Evolutionary conservation across 106 monocot genomes (phyloP), one percentile per base, ranked within the genome.

Genomic region (Allium sativum): DNA sequence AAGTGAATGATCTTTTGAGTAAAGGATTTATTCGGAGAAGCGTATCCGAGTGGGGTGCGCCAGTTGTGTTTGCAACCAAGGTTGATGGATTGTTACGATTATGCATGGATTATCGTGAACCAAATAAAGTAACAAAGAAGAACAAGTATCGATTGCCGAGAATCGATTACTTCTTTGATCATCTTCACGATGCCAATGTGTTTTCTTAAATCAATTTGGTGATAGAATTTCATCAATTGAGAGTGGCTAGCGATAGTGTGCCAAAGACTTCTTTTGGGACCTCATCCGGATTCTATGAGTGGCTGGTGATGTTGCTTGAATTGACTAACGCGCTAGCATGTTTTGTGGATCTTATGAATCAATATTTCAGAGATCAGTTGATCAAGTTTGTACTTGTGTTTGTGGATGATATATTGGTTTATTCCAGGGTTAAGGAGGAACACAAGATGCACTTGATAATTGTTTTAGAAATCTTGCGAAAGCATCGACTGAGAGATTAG

Each of bases 381-480:
- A 12, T 8, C 47, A 8, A 47, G 47, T 47, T 47, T 47, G 47
- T 47, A 8, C 9, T 47, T 47, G 47, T 47, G 12, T 47, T 47
- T 12, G 12, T 47, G 9, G 47, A 47, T 12, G 47, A 47, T 12
- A 47, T 47, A 8, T 12, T 47, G 12, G 12, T 47, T 12, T 47
- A 47, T 47, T 47, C 61, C 11, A 61, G 45, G 61, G 7, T 6
- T 41, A 3, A 14, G 16, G 52, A 52, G 7, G 65, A 53, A 40
- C 65, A 65, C 53, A 22, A 18, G 7, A 15, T 52, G 7, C 65
- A 65, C 53, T 31, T 65, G 8, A 48, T 48, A 53, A 52, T 65
- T 11, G 65, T 65, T 3, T 12, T 65, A 14, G 13, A 65, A 17
- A 52, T 47, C 12, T 12, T 47, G 12, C 47, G 47, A 12, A 12